Conservation (phyloP, 768 basidiomycete species). For the Krasilnikovozyma curviuscula region DNA sequence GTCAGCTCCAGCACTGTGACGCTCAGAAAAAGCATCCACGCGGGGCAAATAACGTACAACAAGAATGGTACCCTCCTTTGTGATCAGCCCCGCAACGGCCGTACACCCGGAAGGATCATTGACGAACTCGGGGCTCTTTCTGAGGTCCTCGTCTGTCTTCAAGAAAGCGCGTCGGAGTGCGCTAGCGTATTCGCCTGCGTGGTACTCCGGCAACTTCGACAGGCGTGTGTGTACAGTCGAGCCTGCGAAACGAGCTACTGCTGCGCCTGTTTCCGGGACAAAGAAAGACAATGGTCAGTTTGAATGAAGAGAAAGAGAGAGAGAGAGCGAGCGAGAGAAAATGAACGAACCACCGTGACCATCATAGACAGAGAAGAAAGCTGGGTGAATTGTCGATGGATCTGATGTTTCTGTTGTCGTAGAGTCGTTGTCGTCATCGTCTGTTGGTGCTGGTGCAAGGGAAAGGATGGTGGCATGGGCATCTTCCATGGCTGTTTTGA, state of each 20-base stretch:
- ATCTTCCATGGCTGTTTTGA: slow-evolving; percentile 77
- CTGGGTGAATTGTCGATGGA: slow-evolving; percentile 28
- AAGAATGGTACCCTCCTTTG: slow-evolving; percentile 38
- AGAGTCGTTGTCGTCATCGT: slow-evolving; percentile 32
- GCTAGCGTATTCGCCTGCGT: slow-evolving; percentile 44
- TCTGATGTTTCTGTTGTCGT: slow-evolving; percentile 22
- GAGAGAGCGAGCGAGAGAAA: background rate
- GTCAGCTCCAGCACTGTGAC: too few relatives aligned
- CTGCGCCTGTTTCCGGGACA: slow-evolving; percentile 37
- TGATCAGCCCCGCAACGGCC: slow-evolving; percentile 70
- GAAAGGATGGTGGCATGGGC: slow-evolving; percentile 60
- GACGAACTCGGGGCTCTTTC: slow-evolving; percentile 63
- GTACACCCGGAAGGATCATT: slow-evolving; percentile 93
- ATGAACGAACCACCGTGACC: slow-evolving; percentile 62
- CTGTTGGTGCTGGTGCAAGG: slow-evolving; percentile 28
- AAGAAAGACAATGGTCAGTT: background rate
- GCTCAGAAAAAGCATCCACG: background rate
- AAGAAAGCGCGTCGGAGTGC: slow-evolving; percentile 79
- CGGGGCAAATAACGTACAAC: slow-evolving; percentile 37
- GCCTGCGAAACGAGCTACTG: slow-evolving; percentile 74
- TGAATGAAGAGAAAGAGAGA: background rate
- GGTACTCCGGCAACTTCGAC: slow-evolving; percentile 50
- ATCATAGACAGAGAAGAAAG: slow-evolving; percentile 94
- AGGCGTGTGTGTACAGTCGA: slow-evolving; percentile 63
- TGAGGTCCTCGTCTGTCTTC: slow-evolving; percentile 82